Evolutionary conservation across 2,329 filamentous ascomycete species (phyloP), one percentile per base, ranked within the genome.

Genomic region (Ceratocystis albifundus): DNA sequence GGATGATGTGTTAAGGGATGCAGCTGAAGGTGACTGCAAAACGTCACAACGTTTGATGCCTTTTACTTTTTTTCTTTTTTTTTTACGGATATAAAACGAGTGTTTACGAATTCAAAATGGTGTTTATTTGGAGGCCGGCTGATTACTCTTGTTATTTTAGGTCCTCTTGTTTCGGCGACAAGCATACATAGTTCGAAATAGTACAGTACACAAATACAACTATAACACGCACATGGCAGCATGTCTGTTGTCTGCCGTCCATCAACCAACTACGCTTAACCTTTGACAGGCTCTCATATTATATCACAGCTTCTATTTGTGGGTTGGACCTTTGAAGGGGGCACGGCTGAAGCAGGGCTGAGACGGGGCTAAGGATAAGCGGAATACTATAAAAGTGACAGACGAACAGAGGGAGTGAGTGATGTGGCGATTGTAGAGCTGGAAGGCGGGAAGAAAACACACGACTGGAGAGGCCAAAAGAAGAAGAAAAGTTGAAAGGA

Each of bases 31-130:
- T 17, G 61, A 22, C 17, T 20, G 22, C 48, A 20, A 20, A 22
- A 46, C 28, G 53, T 32, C 53, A 57, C 22, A n/a, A 7, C n/a
- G 32, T 41, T 41, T 15, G 3, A 41, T 41, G 36, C 36, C 15
- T 41, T 41, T 41, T 41, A 4, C 5, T 0, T 0, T 36, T 41
- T 41, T 41, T 41, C 15, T 28, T 28, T 0, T 0, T 36, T 41
- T 41, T 57, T 57, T n/a, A 57, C 7, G 53, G 53, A 57, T 57
- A 57, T 32, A 57, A 57, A 57, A 57, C 53, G 53, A 57, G 53
- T 25, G 53, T 57, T 57, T 57, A 57, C 53, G 53, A 57, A 17
- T 32, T 57, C 30, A 57, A 57, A 28, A 57, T 28, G 53, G 4
- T 25, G 53, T 57, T 57, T 30, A 57, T n/a, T 41, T 41, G 53